Conservation (phyloP, 441 rosid species). For the Aquilaria agallochum region DNA sequence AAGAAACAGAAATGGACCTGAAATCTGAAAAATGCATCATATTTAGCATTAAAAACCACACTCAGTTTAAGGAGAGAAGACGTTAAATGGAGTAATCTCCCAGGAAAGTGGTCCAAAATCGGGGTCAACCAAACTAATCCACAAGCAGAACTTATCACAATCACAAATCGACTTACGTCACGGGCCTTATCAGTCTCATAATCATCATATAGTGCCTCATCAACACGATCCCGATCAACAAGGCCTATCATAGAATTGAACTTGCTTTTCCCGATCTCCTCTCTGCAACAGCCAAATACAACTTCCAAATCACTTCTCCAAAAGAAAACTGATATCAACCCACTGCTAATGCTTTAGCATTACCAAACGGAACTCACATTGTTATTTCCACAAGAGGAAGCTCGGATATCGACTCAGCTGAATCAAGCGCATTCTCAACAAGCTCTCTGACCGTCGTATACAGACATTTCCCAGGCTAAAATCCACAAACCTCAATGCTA, state of each 20-base stretch:
- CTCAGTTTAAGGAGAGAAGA: not conserved
- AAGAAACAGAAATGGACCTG: conserved; percentile 3
- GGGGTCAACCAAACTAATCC: conserved; percentile 3
- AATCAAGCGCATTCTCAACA: conserved; percentile 95
- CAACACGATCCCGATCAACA: conserved; percentile 86
- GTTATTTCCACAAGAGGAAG: conserved; percentile 87
- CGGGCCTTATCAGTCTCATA: conserved; percentile 92
- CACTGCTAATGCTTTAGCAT: conserved; percentile 4
- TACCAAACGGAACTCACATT: conserved; percentile 40
- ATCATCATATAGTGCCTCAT: conserved; percentile 80
- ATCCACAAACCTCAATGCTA: conserved; percentile 11
- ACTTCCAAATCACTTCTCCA: no score
- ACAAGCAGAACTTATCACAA: not conserved
- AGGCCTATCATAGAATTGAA: conserved; percentile 98
- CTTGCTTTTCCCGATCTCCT: conserved; percentile 86
- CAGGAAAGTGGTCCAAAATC: not conserved
- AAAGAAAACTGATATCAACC: not conserved
- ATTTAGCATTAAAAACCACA: not conserved
- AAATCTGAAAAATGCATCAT: not conserved
- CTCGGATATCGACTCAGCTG: conserved; percentile 88
- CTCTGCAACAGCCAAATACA: conserved; percentile 44
- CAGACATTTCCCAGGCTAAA: conserved; percentile 87
- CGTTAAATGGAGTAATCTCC: conserved; percentile 3
- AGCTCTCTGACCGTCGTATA: conserved; percentile 95
- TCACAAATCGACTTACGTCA: conserved; percentile 46